These are phyloP conservation scores for Coemansia sp. DNA, from an alignment of 192 early-diverging fungal genomes.

Conservation along the genomic window DNA sequence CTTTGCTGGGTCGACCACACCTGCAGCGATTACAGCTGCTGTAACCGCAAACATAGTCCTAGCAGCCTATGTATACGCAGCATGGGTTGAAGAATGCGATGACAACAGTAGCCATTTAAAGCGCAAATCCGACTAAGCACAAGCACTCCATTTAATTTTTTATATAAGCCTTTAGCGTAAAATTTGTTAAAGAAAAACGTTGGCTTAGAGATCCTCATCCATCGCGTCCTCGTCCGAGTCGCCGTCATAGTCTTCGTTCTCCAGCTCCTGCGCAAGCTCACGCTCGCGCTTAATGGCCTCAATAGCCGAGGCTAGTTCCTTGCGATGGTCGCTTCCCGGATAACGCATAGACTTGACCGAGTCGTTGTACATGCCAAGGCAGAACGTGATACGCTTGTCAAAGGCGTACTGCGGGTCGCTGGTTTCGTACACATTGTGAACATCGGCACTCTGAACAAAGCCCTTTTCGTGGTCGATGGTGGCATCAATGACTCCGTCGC, in stretches of 20 bases:
- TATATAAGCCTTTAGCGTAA: not conserved
- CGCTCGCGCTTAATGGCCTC: slow-evolving; percentile 87
- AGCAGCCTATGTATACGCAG: slow-evolving; percentile 39
- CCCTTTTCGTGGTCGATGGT: slow-evolving; percentile 91
- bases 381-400: slow-evolving; percentile 91
- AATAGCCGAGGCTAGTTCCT: slow-evolving; percentile 77
- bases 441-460: slow-evolving; percentile 91
- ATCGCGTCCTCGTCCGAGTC: slow-evolving; percentile 67
- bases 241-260: slow-evolving; percentile 71
- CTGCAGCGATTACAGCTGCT: slow-evolving; percentile 44
- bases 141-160: not conserved
- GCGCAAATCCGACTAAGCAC: slow-evolving; percentile 1
- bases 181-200: not conserved
- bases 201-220: slow-evolving; percentile 41
- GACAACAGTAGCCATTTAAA: not conserved
- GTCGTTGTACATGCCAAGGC: slow-evolving; percentile 95
- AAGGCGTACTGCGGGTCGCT: slow-evolving; percentile 95
- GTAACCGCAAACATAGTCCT: slow-evolving; percentile 45
- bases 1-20: slow-evolving; percentile 42
- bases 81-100: slow-evolving; percentile 35
- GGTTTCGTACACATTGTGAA: slow-evolving; percentile 92
- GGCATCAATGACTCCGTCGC: slow-evolving; percentile 99
- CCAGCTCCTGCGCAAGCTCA: slow-evolving; percentile 89
- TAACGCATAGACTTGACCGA: slow-evolving; percentile 98
- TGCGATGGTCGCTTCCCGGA: slow-evolving; percentile 81